These are phyloP conservation scores for Backusella tarrabulga DNA, from an alignment of 192 early-diverging fungal genomes.

Conservation along the genomic window DNA sequence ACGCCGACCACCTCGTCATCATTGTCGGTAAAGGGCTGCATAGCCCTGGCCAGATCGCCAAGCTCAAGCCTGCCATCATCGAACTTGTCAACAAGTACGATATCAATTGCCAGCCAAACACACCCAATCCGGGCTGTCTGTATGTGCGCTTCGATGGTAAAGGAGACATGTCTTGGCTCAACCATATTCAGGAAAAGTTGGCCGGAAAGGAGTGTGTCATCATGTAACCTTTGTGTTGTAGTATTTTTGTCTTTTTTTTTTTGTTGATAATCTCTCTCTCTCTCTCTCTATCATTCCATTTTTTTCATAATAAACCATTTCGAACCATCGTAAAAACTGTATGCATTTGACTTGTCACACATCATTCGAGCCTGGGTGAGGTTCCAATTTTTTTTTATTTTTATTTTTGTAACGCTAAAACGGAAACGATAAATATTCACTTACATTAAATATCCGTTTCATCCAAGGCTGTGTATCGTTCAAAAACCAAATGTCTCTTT, in stretches of 20 bases:
- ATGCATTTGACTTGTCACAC: background rate
- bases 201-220: constrained; percentile 24
- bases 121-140: constrained; percentile 60
- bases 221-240: constrained; percentile 10
- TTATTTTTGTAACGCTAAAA: background rate
- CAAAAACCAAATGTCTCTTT: background rate
- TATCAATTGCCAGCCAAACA: constrained; percentile 47
- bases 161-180: constrained; percentile 46
- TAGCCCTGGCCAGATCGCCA: constrained; percentile 47
- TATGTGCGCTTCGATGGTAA: constrained; percentile 53
- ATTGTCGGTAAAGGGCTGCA: constrained; percentile 69
- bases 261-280: too few relatives aligned
- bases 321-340: too few relatives aligned
- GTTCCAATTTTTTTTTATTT: background rate
- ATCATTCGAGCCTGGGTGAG: background rate
- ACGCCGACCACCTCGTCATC: constrained; percentile 45
- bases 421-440: background rate
- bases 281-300: too few relatives aligned
- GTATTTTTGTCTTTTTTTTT: too few relatives aligned
- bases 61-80: constrained; percentile 66
- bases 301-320: too few relatives aligned
- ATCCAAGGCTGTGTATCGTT: background rate
- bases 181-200: constrained; percentile 28
- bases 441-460: too few relatives aligned
- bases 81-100: constrained; percentile 52